Conservation (phyloP, 306 rosid genomes). For the Cucurbita maxima region DNA sequence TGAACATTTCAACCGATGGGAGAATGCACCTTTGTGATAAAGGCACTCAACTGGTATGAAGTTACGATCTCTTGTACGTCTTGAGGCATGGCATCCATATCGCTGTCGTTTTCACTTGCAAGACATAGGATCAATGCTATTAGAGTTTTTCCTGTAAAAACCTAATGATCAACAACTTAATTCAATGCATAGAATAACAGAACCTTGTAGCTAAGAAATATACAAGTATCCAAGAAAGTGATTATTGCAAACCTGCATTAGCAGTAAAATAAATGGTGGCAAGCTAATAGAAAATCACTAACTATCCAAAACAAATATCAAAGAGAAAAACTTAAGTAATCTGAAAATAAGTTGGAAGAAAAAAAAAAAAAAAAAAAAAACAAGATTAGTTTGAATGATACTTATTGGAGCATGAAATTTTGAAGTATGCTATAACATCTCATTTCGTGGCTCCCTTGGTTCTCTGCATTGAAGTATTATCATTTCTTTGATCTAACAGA, state of each 20-base stretch:
- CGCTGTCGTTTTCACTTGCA: constrained; percentile 37
- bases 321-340: neutral
- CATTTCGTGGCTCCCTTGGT: neutral
- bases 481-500: neutral
- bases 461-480: neutral
- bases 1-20: constrained; percentile 8
- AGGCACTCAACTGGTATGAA: constrained; percentile 69
- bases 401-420: neutral
- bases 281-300: neutral
- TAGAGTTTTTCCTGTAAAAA: constrained; percentile 38
- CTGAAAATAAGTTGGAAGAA: neutral
- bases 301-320: neutral
- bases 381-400: neutral
- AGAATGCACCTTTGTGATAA: constrained; percentile 72
- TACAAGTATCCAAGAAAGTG: neutral
- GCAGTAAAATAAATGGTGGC: neutral
- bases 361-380: neutral
- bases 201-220: neutral
- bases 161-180: constrained; percentile 9
- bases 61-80: constrained; percentile 43
- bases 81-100: constrained; percentile 29
- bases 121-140: constrained; percentile 52
- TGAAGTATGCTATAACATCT: neutral
- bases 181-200: neutral
- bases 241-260: neutral